These are phyloP conservation scores for Ophiosphaerella narmari DNA, from an alignment of 2,329 filamentous ascomycete genomes.

Conservation along the genomic window DNA sequence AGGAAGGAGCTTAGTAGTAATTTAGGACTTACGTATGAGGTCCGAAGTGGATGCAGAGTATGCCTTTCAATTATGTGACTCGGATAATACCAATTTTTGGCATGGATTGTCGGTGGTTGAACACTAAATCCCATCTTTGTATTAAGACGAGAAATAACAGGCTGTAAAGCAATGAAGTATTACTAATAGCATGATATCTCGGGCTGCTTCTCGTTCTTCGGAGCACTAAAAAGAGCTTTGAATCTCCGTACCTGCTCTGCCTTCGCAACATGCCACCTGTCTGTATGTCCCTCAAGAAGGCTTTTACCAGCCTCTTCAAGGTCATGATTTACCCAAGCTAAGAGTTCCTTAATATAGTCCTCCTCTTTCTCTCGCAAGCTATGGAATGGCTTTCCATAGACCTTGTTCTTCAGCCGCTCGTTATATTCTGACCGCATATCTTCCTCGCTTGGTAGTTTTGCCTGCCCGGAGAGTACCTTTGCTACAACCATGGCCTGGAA, in stretches of 20 bases:
- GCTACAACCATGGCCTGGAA: constrained; percentile 69
- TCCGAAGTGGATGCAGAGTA: too few relatives aligned
- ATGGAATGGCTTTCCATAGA: constrained; percentile 52
- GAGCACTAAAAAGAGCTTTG: constrained; percentile 32
- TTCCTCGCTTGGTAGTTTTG: constrained; percentile 52
- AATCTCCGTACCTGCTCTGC: constrained; percentile 37
- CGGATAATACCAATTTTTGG: too few relatives aligned
- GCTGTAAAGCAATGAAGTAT: too few relatives aligned
- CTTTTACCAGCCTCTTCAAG: constrained; percentile 18
- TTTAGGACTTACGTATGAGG: too few relatives aligned
- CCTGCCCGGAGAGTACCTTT: constrained; percentile 59
- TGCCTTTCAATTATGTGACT: too few relatives aligned
- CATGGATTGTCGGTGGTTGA: too few relatives aligned
- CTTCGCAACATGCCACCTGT: constrained; percentile 43
- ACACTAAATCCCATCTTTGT: too few relatives aligned
- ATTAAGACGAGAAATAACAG: too few relatives aligned
- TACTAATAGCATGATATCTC: constrained; percentile 15
- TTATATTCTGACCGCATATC: constrained; percentile 52
- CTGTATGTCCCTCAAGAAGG: constrained; percentile 41
- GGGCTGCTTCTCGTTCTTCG: constrained; percentile 1
- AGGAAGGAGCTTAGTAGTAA: too few relatives aligned
- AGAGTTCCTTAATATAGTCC: constrained; percentile 48
- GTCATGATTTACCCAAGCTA: constrained; percentile 46
- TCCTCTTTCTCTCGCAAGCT: constrained; percentile 48
- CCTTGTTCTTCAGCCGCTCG: constrained; percentile 43